Percentiles rank a stretch among this genome's conserved stretches.
phyloP scores from a whole-genome alignment of 1,284 basidiomycete species.

The Bjerkandera adusta region DNA sequence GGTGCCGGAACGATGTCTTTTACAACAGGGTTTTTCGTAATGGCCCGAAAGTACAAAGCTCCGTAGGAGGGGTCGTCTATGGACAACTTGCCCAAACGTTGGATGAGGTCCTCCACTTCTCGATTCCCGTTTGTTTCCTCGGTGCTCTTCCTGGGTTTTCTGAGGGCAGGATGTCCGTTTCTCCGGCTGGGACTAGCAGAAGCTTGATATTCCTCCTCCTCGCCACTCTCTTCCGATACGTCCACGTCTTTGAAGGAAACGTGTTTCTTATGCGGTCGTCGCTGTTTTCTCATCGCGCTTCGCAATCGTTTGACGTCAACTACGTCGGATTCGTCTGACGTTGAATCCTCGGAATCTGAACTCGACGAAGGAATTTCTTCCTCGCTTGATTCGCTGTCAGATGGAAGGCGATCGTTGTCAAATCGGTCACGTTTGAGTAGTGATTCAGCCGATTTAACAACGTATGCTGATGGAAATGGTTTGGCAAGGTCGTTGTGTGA shows the following conservation, averaged over 20 bases:
- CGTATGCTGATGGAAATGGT: no score
- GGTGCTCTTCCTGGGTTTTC: neutral
- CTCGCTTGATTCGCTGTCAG: no score
- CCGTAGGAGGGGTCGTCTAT: constrained; percentile 7
- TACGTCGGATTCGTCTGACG: neutral
- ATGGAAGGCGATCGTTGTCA: constrained; percentile 8
- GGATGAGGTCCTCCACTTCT: constrained; percentile 10
- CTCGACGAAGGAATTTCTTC: no score
- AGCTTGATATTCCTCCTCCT: neutral
- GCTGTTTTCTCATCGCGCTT: neutral
- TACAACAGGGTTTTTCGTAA: neutral
- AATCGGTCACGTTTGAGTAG: constrained; percentile 6
- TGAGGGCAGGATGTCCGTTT: neutral
- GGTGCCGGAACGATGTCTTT: constrained; percentile 1
- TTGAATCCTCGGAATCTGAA: neutral
- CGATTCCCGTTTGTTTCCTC: neutral
- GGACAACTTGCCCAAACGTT: constrained; percentile 1
- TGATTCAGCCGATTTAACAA: constrained; percentile 1
- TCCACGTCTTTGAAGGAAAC: no score
- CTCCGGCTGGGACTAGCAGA: neutral
- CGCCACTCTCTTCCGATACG: neutral
- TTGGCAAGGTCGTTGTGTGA: no score
- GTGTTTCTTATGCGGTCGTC: no score
- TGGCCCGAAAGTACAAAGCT: constrained; percentile 1
- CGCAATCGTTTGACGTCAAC: neutral